Evolutionary conservation across 208 protist genomes (phyloP).

Genomic region (Leptomonas seymouri): DNA sequence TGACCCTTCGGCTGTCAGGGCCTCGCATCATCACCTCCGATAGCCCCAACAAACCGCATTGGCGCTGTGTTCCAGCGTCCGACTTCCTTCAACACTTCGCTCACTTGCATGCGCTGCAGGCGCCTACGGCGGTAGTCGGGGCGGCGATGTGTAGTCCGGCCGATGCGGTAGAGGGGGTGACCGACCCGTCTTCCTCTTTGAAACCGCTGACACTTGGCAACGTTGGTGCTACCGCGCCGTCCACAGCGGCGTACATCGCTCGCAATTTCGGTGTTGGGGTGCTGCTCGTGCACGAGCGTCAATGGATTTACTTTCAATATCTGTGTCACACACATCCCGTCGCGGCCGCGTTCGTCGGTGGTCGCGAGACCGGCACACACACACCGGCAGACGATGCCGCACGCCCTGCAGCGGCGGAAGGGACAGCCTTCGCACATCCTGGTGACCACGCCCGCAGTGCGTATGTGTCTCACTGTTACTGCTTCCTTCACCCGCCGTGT

Average conservation of each 20-base stretch:
- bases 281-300: conserved; percentile 31
- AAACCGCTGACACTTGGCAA: background rate
- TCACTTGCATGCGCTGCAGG: background rate
- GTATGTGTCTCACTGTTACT: conserved; percentile 20
- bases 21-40: background rate
- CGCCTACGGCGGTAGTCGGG: background rate
- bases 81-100: conserved; percentile 4
- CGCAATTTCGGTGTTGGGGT: conserved; percentile 34
- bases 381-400: background rate
- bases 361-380: background rate
- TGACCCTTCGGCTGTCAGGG: background rate
- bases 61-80: conserved; percentile 6
- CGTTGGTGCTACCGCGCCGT: background rate
- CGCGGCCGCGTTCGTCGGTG: too few relatives aligned
- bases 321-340: conserved; percentile 22
- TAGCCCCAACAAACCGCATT: background rate
- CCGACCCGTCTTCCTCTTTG: background rate
- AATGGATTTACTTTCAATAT: conserved; percentile 41
- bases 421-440: too few relatives aligned
- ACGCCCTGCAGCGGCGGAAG: too few relatives aligned
- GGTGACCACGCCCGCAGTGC: background rate
- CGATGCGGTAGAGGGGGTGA: background rate
- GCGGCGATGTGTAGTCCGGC: background rate
- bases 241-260: background rate
- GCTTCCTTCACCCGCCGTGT: conserved; percentile 22